Conservation (phyloP, 371 early-diverging fungal species). For the Dinochytrium kinnereticum region DNA sequence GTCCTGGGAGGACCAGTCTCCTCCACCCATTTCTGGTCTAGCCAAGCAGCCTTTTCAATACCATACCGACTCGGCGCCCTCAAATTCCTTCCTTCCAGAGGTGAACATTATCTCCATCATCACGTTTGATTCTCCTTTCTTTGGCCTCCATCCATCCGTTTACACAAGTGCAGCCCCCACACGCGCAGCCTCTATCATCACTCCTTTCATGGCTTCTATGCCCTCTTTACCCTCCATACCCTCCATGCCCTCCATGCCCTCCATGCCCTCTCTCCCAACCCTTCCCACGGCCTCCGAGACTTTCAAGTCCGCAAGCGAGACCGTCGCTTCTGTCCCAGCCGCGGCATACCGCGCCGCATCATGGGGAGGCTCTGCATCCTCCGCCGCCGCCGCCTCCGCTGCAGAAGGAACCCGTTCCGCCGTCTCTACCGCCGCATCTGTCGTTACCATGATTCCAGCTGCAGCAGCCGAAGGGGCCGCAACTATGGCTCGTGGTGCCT, state of each 20-base stretch:
- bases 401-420: not conserved
- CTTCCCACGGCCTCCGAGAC: not conserved
- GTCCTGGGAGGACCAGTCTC: no score
- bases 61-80: no score
- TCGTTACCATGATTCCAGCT: slow-evolving; percentile 19
- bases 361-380: not conserved
- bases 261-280: not conserved
- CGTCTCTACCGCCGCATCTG: not conserved
- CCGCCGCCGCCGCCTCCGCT: not conserved
- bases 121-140: slow-evolving; percentile 55
- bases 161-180: slow-evolving; percentile 41
- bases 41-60: no score
- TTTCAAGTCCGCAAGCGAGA: not conserved
- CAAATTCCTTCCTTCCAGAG: not conserved
- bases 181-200: slow-evolving; percentile 28
- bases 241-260: not conserved
- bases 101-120: slow-evolving; percentile 48
- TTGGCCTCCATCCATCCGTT: slow-evolving; percentile 42
- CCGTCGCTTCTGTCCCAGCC: not conserved
- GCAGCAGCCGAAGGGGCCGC: slow-evolving; percentile 7
- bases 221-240: not conserved
- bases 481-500: slow-evolving; percentile 4
- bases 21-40: no score
- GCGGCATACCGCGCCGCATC: slow-evolving; percentile 6
- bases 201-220: slow-evolving; percentile 21